phyloP scores from a whole-genome alignment of 257 asterid genomes.

The Perilla frutescens region DNA sequence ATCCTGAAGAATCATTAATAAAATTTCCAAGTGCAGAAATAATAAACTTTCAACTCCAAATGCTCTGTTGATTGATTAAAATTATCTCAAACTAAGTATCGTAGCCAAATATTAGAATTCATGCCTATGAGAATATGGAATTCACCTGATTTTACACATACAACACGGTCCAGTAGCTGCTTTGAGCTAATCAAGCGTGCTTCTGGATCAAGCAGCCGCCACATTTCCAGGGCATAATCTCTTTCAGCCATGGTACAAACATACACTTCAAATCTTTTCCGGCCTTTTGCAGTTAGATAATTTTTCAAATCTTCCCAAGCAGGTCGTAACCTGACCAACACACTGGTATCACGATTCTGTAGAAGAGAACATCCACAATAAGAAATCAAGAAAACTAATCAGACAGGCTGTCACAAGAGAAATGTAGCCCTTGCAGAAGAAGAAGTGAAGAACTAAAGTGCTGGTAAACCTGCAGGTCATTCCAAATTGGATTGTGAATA shows the following conservation, averaged over 20 bases:
- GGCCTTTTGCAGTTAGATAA: conserved; percentile 90
- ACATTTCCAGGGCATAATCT: conserved; percentile 98
- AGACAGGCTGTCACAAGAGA: conserved; percentile 23
- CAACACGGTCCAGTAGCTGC: conserved; percentile 83
- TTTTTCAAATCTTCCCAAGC: conserved; percentile 95
- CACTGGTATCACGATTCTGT: conserved; percentile 97
- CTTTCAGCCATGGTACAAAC: conserved; percentile 99
- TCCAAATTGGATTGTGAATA: neutral
- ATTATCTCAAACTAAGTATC: conserved; percentile 13
- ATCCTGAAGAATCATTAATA: conserved; percentile 6
- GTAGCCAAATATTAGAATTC: conserved; percentile 2
- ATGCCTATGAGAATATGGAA: conserved; percentile 18
- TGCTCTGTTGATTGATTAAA: conserved; percentile 17
- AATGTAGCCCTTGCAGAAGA: conserved; percentile 19
- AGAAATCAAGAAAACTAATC: conserved; percentile 33
- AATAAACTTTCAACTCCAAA: neutral
- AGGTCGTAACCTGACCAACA: conserved; percentile 93
- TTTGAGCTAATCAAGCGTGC: conserved; percentile 68
- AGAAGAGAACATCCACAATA: conserved; percentile 38
- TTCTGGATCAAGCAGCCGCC: conserved; percentile 99
- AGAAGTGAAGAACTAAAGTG: neutral
- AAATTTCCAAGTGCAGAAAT: neutral
- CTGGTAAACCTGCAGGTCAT: neutral
- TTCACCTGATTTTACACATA: conserved; percentile 89
- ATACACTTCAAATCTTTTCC: conserved; percentile 95